phyloP scores from a whole-genome alignment of 768 basidiomycete species.

The Pleurotus cornucopiae region DNA sequence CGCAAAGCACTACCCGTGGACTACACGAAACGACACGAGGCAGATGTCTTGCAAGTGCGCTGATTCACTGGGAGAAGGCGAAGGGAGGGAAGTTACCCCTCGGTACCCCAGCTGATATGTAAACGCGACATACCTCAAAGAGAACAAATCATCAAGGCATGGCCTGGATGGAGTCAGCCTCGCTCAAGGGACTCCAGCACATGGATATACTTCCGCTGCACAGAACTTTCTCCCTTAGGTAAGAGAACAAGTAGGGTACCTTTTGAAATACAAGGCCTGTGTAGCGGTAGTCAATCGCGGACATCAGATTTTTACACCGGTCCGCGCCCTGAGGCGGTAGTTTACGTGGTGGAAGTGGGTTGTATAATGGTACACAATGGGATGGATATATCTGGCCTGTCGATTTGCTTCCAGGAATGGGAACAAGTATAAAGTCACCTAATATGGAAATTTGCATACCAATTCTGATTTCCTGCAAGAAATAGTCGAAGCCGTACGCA shows the following conservation, averaged over 20 bases:
- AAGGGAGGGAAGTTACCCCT: neutral
- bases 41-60: neutral
- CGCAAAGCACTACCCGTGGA: constrained; percentile 2
- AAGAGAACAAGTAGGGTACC: constrained; percentile 3
- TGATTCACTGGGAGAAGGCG: neutral
- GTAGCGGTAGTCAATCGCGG: neutral
- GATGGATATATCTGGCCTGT: neutral
- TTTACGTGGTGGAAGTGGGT: neutral
- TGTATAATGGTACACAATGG: neutral
- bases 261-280: neutral
- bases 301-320: neutral
- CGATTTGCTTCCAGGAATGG: constrained; percentile 8
- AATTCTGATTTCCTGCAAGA: too few relatives aligned
- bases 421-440: constrained; percentile 4
- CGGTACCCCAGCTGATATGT: neutral
- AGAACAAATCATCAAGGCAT: constrained; percentile 2
- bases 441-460: neutral
- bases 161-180: neutral
- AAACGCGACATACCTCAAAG: constrained; percentile 1
- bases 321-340: too few relatives aligned
- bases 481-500: too few relatives aligned
- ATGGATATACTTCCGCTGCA: constrained; percentile 6
- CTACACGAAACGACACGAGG: neutral
- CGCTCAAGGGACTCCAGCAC: constrained; percentile 1
- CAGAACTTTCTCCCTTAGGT: constrained; percentile 4